Conservation (phyloP, 2,329 filamentous ascomycete species). For the Calonectria fujianensis region DNA sequence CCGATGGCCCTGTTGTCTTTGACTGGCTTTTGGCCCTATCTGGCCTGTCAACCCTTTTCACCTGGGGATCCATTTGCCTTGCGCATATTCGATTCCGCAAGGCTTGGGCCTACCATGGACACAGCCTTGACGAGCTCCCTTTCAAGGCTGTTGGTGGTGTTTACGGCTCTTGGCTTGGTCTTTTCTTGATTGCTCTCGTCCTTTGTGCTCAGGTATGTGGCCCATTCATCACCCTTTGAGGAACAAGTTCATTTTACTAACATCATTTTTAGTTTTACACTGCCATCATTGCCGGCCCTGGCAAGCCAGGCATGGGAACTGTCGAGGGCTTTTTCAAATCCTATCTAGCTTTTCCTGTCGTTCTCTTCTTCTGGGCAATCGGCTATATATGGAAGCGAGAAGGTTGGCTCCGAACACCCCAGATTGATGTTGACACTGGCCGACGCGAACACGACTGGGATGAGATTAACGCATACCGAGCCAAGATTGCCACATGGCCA, state of each 20-base stretch:
- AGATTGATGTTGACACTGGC: conserved; percentile 82
- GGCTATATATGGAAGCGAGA: conserved; percentile 81
- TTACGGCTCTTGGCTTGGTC: conserved; percentile 78
- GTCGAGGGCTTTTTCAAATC: conserved; percentile 73
- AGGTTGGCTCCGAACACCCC: conserved; percentile 73
- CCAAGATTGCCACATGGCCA: conserved; percentile 70
- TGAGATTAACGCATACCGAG: conserved; percentile 73
- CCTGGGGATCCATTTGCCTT: conserved; percentile 79
- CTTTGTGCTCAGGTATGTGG: conserved; percentile 71
- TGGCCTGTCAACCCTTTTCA: conserved; percentile 77
- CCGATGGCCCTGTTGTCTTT: conserved; percentile 72
- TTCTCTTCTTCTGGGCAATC: conserved; percentile 72
- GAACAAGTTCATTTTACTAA: conserved; percentile 28
- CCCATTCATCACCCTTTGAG: neutral
- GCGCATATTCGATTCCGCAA: conserved; percentile 78
- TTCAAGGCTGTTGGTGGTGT: conserved; percentile 78
- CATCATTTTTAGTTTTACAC: conserved; percentile 66
- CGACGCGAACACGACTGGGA: conserved; percentile 81
- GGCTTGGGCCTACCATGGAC: conserved; percentile 76
- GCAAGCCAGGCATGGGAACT: conserved; percentile 58
- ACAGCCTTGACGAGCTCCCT: conserved; percentile 79
- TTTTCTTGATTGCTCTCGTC: conserved; percentile 73
- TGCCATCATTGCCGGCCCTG: conserved; percentile 64
- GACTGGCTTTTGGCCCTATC: conserved; percentile 80
- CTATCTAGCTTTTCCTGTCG: conserved; percentile 73